These are phyloP conservation scores for Tripterygium wilfordii DNA, from an alignment of 177 flowering plant genomes.

Conservation along the genomic window DNA sequence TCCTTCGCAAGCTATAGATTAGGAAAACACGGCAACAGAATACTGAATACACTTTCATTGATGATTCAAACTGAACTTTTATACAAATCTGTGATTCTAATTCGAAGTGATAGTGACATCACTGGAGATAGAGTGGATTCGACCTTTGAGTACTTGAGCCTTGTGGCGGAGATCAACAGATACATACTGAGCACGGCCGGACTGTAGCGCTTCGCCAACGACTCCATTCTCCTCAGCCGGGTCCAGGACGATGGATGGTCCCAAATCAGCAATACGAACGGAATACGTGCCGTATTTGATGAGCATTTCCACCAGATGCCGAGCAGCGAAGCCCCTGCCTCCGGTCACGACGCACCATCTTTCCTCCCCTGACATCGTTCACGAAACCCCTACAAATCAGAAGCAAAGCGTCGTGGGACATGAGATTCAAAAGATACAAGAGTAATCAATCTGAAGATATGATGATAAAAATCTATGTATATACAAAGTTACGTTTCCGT, in stretches of 20 bases:
- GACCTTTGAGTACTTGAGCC: constrained; percentile 73
- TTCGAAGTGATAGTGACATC: too few species aligned
- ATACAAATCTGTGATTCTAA: too few species aligned
- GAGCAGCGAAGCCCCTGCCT: constrained; percentile 90
- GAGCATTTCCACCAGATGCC: constrained; percentile 90
- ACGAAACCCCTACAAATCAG: too few species aligned
- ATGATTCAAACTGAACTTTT: too few species aligned
- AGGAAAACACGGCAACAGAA: background rate
- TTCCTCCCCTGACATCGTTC: constrained; percentile 33
- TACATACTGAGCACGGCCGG: constrained; percentile 66
- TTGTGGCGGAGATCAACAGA: constrained; percentile 79
- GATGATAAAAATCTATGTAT: too few species aligned
- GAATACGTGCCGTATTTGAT: constrained; percentile 42
- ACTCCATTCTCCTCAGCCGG: constrained; percentile 54
- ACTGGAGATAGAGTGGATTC: too few species aligned
- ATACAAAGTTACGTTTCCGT: too few species aligned
- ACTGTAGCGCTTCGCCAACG: constrained; percentile 65
- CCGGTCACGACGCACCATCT: constrained; percentile 89
- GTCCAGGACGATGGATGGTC: constrained; percentile 55
- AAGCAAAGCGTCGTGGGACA: too few species aligned
- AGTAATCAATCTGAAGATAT: too few species aligned
- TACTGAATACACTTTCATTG: background rate
- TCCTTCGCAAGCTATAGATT: constrained; percentile 61
- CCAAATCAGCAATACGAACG: constrained; percentile 79
- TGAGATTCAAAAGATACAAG: too few species aligned